Evolutionary conservation across 2,329 filamentous ascomycete species (phyloP).

Genomic region (Colletotrichum abscissum): DNA sequence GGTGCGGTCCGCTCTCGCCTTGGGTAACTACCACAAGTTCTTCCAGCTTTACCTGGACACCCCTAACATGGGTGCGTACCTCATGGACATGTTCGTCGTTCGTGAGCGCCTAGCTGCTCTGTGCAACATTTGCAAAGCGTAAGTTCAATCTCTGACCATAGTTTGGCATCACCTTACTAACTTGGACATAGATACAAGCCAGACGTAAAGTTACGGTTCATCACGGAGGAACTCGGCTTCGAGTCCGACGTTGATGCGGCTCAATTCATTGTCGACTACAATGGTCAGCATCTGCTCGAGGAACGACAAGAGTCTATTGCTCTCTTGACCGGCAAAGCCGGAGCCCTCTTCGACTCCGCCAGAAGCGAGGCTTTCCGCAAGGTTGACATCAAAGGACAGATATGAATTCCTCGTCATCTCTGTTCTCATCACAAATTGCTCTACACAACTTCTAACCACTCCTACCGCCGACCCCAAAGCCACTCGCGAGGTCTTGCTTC

Average conservation of each 20-base stretch:
- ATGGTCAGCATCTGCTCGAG: conserved; percentile 80
- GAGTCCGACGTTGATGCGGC: conserved; percentile 91
- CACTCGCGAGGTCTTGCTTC: neutral
- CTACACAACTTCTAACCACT: conserved; percentile 13
- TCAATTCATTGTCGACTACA: conserved; percentile 87
- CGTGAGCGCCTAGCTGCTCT: conserved; percentile 92
- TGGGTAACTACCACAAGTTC: conserved; percentile 97
- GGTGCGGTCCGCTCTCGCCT: conserved; percentile 89
- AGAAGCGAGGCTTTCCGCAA: conserved; percentile 81
- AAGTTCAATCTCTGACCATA: conserved; percentile 57
- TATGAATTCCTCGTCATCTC: conserved; percentile 62
- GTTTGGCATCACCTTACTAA: conserved; percentile 54
- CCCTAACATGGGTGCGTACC: conserved; percentile 96
- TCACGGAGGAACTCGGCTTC: conserved; percentile 96
- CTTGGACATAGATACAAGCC: conserved; percentile 81
- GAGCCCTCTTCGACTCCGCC: conserved; percentile 77
- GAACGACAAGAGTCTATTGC: conserved; percentile 79
- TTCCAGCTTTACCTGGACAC: conserved; percentile 96
- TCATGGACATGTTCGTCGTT: conserved; percentile 99
- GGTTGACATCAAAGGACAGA: conserved; percentile 98
- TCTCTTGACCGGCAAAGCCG: conserved; percentile 80
- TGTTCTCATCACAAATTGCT: conserved; percentile 26
- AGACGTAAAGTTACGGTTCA: conserved; percentile 87
- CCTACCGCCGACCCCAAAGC: neutral
- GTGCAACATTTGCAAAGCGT: conserved; percentile 95